phyloP scores from a whole-genome alignment of 495 filamentous ascomycete species.

The Thermothielavioides terrestris region DNA sequence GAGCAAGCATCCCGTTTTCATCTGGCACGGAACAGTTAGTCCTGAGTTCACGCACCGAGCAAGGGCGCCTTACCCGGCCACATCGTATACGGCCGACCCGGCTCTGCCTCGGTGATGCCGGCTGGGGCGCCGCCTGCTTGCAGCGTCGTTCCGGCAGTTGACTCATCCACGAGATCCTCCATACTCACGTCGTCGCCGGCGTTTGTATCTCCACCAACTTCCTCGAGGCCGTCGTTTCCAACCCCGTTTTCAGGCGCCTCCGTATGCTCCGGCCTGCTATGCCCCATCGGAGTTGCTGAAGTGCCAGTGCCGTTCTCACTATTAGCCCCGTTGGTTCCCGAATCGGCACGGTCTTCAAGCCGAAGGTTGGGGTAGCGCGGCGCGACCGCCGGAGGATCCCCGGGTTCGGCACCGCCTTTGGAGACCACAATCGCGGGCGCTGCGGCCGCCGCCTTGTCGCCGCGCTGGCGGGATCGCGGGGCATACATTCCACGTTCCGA shows the following conservation, averaged over 20 bases:
- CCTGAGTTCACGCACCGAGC: background rate
- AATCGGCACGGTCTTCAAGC: background rate
- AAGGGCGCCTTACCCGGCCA: slow-evolving; percentile 17
- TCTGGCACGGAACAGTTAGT: background rate
- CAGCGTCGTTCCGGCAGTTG: background rate
- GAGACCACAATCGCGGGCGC: slow-evolving; percentile 16
- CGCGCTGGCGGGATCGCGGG: background rate
- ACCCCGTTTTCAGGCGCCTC: background rate
- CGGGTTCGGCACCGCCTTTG: background rate
- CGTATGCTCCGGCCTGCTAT: background rate
- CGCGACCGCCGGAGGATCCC: background rate
- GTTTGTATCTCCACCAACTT: background rate
- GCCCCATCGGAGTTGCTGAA: background rate
- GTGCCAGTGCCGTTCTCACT: background rate
- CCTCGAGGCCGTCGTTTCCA: background rate
- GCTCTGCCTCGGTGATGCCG: slow-evolving; percentile 19
- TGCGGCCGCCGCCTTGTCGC: background rate
- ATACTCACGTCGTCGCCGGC: background rate
- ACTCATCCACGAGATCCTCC: background rate
- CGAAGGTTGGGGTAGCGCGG: background rate
- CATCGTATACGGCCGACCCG: slow-evolving; percentile 22
- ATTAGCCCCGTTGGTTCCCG: background rate
- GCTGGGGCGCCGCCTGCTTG: background rate
- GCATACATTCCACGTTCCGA: slow-evolving; percentile 14
- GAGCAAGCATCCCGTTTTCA: slow-evolving; percentile 2